These are phyloP conservation scores for Backusella morwellensis DNA, from an alignment of 192 early-diverging fungal genomes.

Conservation along the genomic window DNA sequence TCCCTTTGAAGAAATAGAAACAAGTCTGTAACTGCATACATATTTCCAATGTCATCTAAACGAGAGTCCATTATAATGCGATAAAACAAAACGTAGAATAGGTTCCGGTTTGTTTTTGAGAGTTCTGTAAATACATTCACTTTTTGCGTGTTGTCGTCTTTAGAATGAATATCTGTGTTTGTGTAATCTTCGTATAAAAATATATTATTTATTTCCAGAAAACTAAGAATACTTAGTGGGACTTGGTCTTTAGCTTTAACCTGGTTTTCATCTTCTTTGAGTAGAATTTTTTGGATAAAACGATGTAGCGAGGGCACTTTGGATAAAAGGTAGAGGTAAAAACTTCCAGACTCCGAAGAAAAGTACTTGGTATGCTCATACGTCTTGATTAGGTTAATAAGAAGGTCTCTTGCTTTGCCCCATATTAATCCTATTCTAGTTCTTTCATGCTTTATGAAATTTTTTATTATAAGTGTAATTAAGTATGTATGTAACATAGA, in stretches of 20 bases:
- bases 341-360: background rate
- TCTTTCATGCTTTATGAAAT: too few relatives aligned
- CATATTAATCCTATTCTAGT: too few relatives aligned
- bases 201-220: too few relatives aligned
- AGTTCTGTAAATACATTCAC: background rate
- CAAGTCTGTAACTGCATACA: background rate
- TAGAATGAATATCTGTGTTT: too few relatives aligned
- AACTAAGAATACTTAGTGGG: too few relatives aligned
- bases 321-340: background rate
- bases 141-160: background rate
- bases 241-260: background rate
- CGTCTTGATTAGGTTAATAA: background rate
- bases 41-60: background rate
- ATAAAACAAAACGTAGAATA: background rate
- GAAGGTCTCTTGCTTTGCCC: too few relatives aligned
- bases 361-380: background rate
- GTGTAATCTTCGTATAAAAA: too few relatives aligned
- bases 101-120: background rate
- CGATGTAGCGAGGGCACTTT: background rate
- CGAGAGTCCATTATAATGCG: background rate
- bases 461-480: slow-evolving; percentile 19
- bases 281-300: background rate
- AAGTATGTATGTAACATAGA: slow-evolving; percentile 4
- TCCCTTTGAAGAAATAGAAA: background rate
- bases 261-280: background rate